These are phyloP conservation scores for Quercus gilva DNA, from an alignment of 306 rosid genomes.

Conservation along the genomic window DNA sequence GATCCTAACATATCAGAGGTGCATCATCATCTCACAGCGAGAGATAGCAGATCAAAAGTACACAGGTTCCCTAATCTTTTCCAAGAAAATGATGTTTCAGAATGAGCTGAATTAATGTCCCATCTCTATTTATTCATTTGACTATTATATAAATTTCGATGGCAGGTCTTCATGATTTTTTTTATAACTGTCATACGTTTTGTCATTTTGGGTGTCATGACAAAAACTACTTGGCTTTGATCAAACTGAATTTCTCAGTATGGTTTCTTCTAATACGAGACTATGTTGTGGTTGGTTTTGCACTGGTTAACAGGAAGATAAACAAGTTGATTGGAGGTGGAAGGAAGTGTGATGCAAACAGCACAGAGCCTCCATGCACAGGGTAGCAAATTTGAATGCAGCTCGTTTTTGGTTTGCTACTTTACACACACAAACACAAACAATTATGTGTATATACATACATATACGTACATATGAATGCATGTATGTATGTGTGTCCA, in stretches of 20 bases:
- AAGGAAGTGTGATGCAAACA: conserved; percentile 18
- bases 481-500: background rate
- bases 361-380: conserved; percentile 24
- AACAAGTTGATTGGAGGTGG: conserved; percentile 9
- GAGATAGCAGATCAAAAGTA: conserved; percentile 1
- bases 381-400: conserved; percentile 18
- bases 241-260: background rate
- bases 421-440: background rate
- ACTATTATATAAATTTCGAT: background rate
- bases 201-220: background rate
- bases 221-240: background rate
- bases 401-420: background rate
- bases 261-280: background rate
- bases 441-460: background rate
- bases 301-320: conserved; percentile 17
- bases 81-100: background rate
- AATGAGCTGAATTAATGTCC: background rate
- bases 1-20: conserved; percentile 20
- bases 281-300: background rate
- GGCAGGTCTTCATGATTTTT: background rate
- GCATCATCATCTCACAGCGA: conserved; percentile 25
- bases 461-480: background rate
- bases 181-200: background rate
- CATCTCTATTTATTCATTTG: background rate
- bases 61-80: conserved; percentile 17